Evolutionary conservation across 148 eudicot genomes (phyloP), one percentile per base, ranked within the genome.

Genomic region (Salicornia ramosissima): DNA sequence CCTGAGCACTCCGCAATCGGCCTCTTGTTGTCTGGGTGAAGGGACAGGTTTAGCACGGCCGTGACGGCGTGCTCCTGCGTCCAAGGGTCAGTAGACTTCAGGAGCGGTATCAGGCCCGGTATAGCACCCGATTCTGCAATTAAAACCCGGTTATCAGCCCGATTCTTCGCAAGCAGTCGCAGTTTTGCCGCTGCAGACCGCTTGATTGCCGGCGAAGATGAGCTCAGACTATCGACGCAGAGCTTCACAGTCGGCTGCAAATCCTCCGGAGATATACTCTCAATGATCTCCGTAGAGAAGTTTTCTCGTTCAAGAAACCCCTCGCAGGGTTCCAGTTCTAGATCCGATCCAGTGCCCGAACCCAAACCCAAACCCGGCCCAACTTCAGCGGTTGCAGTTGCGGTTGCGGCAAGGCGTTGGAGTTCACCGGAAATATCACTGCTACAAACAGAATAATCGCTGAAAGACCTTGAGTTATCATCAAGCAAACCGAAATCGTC

Each of bases 391-490:
- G 65, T 30, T 2, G 72, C 52, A 0, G 64, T 28, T 2, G 50
- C 53, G 0, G 98, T n/a, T n/a, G n/a, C n/a, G n/a, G n/a, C 96
- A 4, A 93, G 78, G 6, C 95, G 82, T 45, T 84, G 95, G 0
- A 93, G 77, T 68, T 93, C 98, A 45, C 98, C 96, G 73, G 98
- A 93, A 22, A 93, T 87, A 49, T 93, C 98, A 66, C 86, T 81
- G 80, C 87, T 81, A 64, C 90, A 90, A 1, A 84, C 84, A 7
- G 96, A 90, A 75, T 79, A 87, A 29, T 87, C 93, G 39, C 80
- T 79, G 70, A 79, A 90, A 25, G 94, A 82, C 2, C 73, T 84
- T 10, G 96, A 90, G 25, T 85, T 72, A 7, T 84, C 84, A 10
- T 71, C 63, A 2, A 66, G 40, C 7, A 88, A 64, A 1, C 67